Conservation (phyloP, 139 green algal species). For the Tetraselmis striata region DNA sequence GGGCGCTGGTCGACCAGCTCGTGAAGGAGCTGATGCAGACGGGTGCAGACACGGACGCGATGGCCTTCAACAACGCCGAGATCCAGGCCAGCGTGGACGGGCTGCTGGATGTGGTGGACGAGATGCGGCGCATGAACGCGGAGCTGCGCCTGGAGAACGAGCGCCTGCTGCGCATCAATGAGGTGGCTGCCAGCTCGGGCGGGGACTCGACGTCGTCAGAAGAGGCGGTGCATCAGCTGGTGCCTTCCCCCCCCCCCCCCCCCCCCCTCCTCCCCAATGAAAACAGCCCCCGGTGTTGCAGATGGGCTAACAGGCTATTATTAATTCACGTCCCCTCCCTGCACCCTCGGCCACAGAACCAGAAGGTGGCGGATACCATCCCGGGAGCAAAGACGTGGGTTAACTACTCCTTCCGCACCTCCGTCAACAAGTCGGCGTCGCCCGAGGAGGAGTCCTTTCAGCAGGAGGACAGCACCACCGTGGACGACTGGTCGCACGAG, state of each 20-base stretch:
- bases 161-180: background rate
- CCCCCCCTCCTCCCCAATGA: too few species aligned
- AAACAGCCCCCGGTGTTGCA: too few species aligned
- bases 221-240: too few species aligned
- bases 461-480: too few species aligned
- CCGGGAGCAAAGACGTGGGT: background rate
- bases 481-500: background rate
- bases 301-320: too few species aligned
- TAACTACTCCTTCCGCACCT: background rate
- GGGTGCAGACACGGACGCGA: background rate
- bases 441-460: too few species aligned
- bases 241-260: too few species aligned
- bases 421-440: background rate
- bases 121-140: background rate
- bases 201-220: too few species aligned
- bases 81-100: background rate
- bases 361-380: background rate
- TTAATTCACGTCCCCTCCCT: too few species aligned
- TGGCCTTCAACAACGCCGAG: background rate
- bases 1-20: background rate
- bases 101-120: background rate
- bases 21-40: background rate
- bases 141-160: background rate
- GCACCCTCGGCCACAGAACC: background rate
- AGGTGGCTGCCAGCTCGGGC: background rate